Evolutionary conservation across 2,329 filamentous ascomycete species (phyloP).

Genomic region (Penicillium concentricum): DNA sequence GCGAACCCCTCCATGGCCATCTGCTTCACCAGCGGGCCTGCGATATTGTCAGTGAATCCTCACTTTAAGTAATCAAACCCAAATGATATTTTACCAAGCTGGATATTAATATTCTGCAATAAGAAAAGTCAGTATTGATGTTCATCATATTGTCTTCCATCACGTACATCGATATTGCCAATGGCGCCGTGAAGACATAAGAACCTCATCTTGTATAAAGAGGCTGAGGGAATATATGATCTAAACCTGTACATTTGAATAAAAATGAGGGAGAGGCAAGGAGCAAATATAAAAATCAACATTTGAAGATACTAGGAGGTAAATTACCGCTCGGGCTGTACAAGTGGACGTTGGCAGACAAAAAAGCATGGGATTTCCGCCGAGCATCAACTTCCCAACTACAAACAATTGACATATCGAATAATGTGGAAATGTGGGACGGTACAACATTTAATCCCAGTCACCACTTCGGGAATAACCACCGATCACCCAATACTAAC

Average conservation of each 20-base stretch:
- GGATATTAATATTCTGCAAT: conserved; percentile 20
- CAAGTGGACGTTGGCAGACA: not conserved
- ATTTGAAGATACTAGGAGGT: not conserved
- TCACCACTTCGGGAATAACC: conserved; percentile 5
- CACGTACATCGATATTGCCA: conserved; percentile 28
- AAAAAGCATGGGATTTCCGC: conserved; percentile 1
- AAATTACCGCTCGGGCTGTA: conserved; percentile 9
- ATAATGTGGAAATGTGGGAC: conserved; percentile 2
- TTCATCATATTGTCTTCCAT: not conserved
- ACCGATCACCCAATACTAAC: conserved; percentile 8
- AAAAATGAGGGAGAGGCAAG: not conserved
- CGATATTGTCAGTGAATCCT: not conserved
- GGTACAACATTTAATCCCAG: conserved; percentile 1
- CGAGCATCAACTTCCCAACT: conserved; percentile 3
- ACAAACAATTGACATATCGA: not conserved
- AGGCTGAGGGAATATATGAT: not conserved
- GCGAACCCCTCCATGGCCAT: conserved; percentile 17
- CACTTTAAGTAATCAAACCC: not conserved
- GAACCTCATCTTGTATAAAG: conserved; percentile 23
- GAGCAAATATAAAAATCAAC: not conserved
- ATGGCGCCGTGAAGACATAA: conserved; percentile 31
- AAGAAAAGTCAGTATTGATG: not conserved
- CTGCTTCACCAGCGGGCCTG: conserved; percentile 22
- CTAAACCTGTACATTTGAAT: conserved; percentile 9
- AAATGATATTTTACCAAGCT: conserved; percentile 11